phyloP scores from a whole-genome alignment of 345 rosid species.

The Clarkia xantiana region DNA sequence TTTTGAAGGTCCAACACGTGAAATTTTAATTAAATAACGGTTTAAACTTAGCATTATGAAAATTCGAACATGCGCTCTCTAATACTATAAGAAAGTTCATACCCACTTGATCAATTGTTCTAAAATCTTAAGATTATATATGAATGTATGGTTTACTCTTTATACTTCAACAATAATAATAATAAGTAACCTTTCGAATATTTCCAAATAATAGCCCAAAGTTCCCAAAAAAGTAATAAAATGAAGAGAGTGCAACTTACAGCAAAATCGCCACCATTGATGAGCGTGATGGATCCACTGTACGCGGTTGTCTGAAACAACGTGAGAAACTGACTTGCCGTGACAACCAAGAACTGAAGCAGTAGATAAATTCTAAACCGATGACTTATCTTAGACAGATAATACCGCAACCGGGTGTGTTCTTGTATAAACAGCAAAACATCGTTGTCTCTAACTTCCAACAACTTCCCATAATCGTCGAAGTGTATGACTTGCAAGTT shows the following conservation, averaged over 20 bases:
- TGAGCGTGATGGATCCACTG: conserved; percentile 40
- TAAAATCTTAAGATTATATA: too few species aligned
- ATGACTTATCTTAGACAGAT: conserved; percentile 92
- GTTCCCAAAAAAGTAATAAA: too few species aligned
- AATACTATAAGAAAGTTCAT: too few species aligned
- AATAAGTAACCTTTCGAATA: too few species aligned
- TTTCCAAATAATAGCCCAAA: too few species aligned
- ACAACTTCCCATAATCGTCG: conserved; percentile 58
- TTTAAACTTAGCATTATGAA: too few species aligned
- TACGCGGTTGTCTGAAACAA: conserved; percentile 72
- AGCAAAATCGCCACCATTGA: conserved; percentile 82
- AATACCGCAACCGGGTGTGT: conserved; percentile 56
- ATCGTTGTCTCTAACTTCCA: conserved; percentile 45
- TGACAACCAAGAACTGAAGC: conserved; percentile 59
- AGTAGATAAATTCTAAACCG: conserved; percentile 83
- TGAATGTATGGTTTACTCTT: too few species aligned
- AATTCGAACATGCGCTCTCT: too few species aligned
- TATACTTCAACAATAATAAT: too few species aligned
- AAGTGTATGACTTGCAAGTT: conserved; percentile 88
- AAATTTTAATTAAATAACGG: too few species aligned
- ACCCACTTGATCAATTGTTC: too few species aligned
- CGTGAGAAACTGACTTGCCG: conserved; percentile 55
- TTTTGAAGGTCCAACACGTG: too few species aligned
- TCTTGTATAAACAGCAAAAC: conserved; percentile 50
- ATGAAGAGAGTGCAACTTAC: conserved; percentile 26